Conservation (phyloP, 768 basidiomycete species). For the Russula dissimulans region DNA sequence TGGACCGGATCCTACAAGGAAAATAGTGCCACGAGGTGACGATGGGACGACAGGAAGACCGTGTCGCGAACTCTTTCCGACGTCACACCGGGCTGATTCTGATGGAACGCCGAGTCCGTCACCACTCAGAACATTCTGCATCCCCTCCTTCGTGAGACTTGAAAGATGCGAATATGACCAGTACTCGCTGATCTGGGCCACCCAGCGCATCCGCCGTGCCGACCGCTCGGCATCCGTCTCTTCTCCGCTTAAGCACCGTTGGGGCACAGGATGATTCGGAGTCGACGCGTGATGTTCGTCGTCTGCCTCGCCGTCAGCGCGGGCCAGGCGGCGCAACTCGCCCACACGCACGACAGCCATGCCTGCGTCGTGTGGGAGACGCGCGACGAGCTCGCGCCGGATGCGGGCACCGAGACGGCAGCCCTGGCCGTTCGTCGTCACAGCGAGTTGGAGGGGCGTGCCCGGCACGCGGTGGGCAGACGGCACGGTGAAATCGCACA, state of each 20-base stretch:
- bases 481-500: slow-evolving; percentile 87
- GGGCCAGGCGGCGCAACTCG: slow-evolving; percentile 49
- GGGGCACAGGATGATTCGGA: slow-evolving; percentile 62
- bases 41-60: slow-evolving; percentile 23
- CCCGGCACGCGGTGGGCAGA: slow-evolving; percentile 76
- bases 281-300: slow-evolving; percentile 49
- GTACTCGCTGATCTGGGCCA: slow-evolving; percentile 93
- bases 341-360: slow-evolving; percentile 69
- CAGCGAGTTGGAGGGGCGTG: slow-evolving; percentile 61
- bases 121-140: slow-evolving; percentile 52
- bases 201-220: slow-evolving; percentile 78
- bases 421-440: slow-evolving; percentile 88
- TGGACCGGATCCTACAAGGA: slow-evolving; percentile 90
- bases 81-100: not conserved
- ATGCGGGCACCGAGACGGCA: slow-evolving; percentile 78
- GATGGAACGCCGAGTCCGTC: slow-evolving; percentile 20
- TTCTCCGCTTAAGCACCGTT: slow-evolving; percentile 34
- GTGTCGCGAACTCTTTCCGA: slow-evolving; percentile 20
- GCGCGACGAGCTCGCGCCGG: slow-evolving; percentile 70
- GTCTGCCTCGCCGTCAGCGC: slow-evolving; percentile 32
- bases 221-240: slow-evolving; percentile 35
- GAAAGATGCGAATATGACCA: slow-evolving; percentile 81
- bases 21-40: slow-evolving; percentile 52
- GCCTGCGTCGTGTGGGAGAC: slow-evolving; percentile 64
- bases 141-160: slow-evolving; percentile 53